Base-by-base conservation (phyloP, 805 yeast species). In the Pichia cephalocereana region DNA sequence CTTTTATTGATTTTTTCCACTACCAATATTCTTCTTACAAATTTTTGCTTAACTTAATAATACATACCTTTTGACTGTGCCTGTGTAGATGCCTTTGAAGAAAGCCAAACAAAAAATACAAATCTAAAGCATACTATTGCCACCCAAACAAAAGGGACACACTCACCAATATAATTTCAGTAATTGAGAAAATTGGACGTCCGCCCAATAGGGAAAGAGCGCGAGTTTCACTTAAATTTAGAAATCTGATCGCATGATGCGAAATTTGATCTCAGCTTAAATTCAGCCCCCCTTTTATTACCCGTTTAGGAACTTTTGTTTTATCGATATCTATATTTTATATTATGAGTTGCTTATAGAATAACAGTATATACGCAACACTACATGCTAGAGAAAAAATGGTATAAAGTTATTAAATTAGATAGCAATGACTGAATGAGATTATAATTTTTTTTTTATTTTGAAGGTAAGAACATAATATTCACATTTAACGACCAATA, bases 401-500 rank as follows among this genome's bases (percentile, higher is more conserved):
- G 32, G 14, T 9, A 12, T 30, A 30, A 30, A 4, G 14, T 3
- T 3, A 2, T 30, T 30, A 12, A 12, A 8, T 7, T 34, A 34
- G 37, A 34, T 34, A 34, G 37, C 37, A 34, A 34, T 34, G 37
- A 34, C 37, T 4, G 17, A 14, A 34, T 11, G 14, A n/a, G 23
- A 17, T 12, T n/a, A n/a, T n/a, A n/a, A n/a, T n/a, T n/a, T n/a
- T n/a, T n/a, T n/a, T n/a, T n/a, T n/a, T n/a, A n/a, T n/a, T n/a
- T n/a, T n/a, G n/a, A n/a, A n/a, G n/a, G n/a, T n/a, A n/a, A n/a
- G n/a, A n/a, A n/a, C n/a, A n/a, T n/a, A n/a, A 19, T 19, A 19
- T 19, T 4, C 37, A 17, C 15, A 34, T 14, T 34, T 34, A 34
- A 17, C 45, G 43, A 9, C 99, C 99, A 47, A 91, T 80, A 61